Evolutionary conservation across 331 rosid genomes (phyloP).

Genomic region (Quercus phellos): DNA sequence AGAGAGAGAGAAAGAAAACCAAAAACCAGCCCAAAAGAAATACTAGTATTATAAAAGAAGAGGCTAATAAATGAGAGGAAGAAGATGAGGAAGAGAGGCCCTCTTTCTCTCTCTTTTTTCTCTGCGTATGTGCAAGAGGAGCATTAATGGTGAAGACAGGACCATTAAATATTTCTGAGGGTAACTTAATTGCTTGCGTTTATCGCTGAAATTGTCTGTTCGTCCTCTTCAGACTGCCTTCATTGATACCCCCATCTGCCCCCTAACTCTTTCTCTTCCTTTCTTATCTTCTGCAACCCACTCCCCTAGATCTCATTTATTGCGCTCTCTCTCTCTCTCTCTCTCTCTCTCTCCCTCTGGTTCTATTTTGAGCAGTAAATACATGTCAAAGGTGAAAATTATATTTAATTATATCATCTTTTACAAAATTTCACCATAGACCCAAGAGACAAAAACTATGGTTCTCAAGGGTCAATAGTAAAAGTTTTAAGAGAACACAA

Average conservation of each 20-base stretch:
- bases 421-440: slow-evolving; percentile 6
- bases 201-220: slow-evolving; percentile 26
- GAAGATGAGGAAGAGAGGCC: neutral
- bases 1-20: neutral
- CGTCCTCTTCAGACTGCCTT: slow-evolving; percentile 10
- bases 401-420: neutral
- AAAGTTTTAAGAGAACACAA: slow-evolving; percentile 7
- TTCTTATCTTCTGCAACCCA: slow-evolving; percentile 31
- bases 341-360: neutral
- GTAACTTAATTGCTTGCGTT: slow-evolving; percentile 18
- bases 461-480: neutral
- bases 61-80: neutral
- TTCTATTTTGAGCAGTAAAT: slow-evolving; percentile 2
- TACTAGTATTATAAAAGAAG: neutral
- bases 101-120: neutral
- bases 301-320: slow-evolving; percentile 24
- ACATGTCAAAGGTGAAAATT: neutral
- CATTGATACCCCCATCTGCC: slow-evolving; percentile 9
- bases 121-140: neutral
- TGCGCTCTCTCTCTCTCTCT: neutral
- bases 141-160: slow-evolving; percentile 35
- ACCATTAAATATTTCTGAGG: slow-evolving; percentile 23
- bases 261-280: neutral
- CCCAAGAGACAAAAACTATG: neutral
- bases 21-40: neutral